A percentile compares a stretch with the other conserved stretches of the same genome.
Evolutionary conservation across 108 stramenopile species (phyloP).

Genomic region (Cyclotella atomus): DNA sequence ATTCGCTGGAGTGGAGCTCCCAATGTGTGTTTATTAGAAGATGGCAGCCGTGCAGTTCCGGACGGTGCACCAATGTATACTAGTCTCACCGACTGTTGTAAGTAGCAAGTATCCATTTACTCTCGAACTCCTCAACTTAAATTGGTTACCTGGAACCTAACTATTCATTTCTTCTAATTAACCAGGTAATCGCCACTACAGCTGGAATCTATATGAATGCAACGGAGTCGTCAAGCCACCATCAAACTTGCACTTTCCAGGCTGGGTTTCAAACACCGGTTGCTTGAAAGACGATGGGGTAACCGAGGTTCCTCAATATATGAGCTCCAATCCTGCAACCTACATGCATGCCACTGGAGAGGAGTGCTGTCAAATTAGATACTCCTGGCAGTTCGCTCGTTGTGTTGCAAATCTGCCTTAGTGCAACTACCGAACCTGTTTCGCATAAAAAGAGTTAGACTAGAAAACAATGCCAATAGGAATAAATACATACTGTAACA

Average conservation of each 20-base stretch:
- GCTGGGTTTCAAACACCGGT: background rate
- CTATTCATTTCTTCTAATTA: background rate
- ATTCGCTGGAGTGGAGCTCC: background rate
- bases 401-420: background rate
- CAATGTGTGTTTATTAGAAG: background rate
- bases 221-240: background rate
- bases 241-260: background rate
- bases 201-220: background rate
- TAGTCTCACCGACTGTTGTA: background rate
- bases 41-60: background rate
- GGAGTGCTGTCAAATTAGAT: background rate
- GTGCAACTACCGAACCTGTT: too few species aligned
- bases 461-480: too few species aligned
- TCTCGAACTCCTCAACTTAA: background rate
- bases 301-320: background rate
- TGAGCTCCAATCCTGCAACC: background rate
- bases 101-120: background rate
- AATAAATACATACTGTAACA: too few species aligned
- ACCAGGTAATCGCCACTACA: background rate
- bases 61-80: background rate
- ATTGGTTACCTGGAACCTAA: background rate
- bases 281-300: slow-evolving; percentile 2
- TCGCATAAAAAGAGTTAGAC: too few species aligned
- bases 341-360: slow-evolving; percentile 1
- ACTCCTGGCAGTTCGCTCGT: background rate